Evolutionary conservation across 2,329 filamentous ascomycete species (phyloP), one percentile per base, ranked within the genome.

Genomic region (Lachnellula hyalina): DNA sequence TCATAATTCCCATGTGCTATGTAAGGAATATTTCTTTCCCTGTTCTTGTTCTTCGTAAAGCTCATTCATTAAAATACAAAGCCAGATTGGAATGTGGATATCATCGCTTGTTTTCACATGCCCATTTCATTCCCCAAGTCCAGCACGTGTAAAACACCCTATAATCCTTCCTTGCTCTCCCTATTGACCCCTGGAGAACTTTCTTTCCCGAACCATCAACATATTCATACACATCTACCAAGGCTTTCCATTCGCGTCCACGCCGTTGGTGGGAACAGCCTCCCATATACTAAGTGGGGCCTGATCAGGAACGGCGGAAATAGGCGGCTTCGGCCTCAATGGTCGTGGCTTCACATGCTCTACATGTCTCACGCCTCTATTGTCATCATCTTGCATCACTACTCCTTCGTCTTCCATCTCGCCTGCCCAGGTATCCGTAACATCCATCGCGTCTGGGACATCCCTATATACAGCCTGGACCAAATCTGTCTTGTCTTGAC

Each of bases 401-500:
- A 58, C 52, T 11, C 54, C 58, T 9, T 51, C 35, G n/a, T 40
- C 47, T 17, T 55, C 55, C 11, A 38, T 40, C 4, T 55, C 45
- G 34, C 49, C 51, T 12, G 38, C 47, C 52, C 55, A 54, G 15
- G 52, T 49, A 34, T 52, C 49, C 11, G 53, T 52, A n/a, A 44
- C 36, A 48, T 54, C 53, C 38, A 47, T 47, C 2, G 55, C 32
- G 32, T 64, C 64, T 14, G 52, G 58, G 8, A 70, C 57, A 9
- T 79, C 71, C 49, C 78, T 72, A 61, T 71, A 75, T n/a, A 85
- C 77, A 3, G 81, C 79, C 56, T 85, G 74, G 3, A 83, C 81
- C 19, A 84, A 68, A 14, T 81, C 70, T 45, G 83, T 75, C 65
- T 84, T 85, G 63, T 81, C 73, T 35, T 82, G 75, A 51, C 88